Base-by-base conservation (phyloP, 2,329 filamentous ascomycete genomes). In the Neofusicoccum laricinum region DNA sequence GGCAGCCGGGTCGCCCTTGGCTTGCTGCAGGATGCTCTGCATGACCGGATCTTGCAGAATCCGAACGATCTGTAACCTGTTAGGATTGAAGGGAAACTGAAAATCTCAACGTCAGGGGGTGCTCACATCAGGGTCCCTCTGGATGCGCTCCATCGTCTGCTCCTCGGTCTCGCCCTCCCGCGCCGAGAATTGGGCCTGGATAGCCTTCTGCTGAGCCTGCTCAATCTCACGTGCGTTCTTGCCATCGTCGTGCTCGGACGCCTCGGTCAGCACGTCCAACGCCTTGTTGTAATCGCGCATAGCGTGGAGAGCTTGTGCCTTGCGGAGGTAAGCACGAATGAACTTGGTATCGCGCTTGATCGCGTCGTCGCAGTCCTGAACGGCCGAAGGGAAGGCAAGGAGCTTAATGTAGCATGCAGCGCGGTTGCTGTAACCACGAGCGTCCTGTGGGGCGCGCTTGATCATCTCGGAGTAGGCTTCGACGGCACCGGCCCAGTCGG, bases 281-380 rank as follows among this genome's bases (percentile, higher is more conserved):
- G 91, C 96, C 78, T 93, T 94, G 78, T 90, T 97, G 84, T 97
- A 98, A 79, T 99, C 94, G 78, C 95, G 92, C 95, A 99, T 99
- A 71, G 93, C 93, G 70, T 95, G 93, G 78, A 94, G 92, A 46
- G 93, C 92, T 81, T 98, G 93, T 0, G 93, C 93, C 84, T 97
- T 98, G 76, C 95, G 90, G 71, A 99, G 90, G 79, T 98, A 98
- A 7, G 95, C 95, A 64, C 94, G 89, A 80, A 98, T 94, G 79
- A 99, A 99, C 74, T 89, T 90, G 65, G 90, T 85, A 72, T 99
- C 95, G 71, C 89, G 90, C 85, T 92, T 90, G 81, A 97, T 96
- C 49, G 95, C 95, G 69, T 86, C 82, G 77, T 97, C 89, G 78
- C 95, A 98, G 81, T 99, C 96, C 55, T 93, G 88, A 43, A 99